Conservation (phyloP, 192 early-diverging fungal species). For the Rhizophlyctis rosea region DNA sequence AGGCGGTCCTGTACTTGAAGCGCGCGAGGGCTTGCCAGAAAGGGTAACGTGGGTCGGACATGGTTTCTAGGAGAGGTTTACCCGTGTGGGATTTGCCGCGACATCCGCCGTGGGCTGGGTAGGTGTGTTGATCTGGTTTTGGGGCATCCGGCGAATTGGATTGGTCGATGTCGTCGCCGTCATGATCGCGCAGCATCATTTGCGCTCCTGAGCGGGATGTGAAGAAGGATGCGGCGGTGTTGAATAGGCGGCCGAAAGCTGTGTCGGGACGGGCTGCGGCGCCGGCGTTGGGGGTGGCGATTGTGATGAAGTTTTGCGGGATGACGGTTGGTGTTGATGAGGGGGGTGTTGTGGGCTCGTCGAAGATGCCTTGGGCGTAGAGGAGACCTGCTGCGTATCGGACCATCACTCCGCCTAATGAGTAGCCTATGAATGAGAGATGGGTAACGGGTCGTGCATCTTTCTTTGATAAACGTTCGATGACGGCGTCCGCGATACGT, state of each 20-base stretch:
- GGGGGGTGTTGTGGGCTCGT: not conserved
- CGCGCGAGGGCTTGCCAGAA: conserved; percentile 32
- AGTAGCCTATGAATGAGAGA: conserved; percentile 54
- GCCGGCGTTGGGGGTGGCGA: conserved; percentile 51
- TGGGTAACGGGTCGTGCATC: conserved; percentile 13
- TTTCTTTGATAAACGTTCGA: conserved; percentile 13
- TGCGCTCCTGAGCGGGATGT: conserved; percentile 27
- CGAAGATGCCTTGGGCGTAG: conserved; percentile 30
- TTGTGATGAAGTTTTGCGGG: conserved; percentile 41
- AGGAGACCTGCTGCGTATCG: conserved; percentile 48
- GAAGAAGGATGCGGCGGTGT: conserved; percentile 9
- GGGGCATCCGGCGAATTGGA: not conserved
- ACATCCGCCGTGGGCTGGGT: not conserved
- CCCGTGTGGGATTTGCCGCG: not conserved
- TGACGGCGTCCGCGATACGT: conserved; percentile 14
- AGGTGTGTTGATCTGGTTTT: not conserved
- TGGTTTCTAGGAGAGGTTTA: conserved; percentile 27
- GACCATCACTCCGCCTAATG: conserved; percentile 48
- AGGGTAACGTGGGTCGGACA: conserved; percentile 30
- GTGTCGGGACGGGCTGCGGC: conserved; percentile 1
- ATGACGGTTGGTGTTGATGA: not conserved
- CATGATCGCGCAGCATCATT: conserved; percentile 24
- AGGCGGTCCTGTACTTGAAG: conserved; percentile 19
- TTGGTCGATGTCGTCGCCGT: conserved; percentile 12
- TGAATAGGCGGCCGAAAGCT: conserved; percentile 17